Conservation (phyloP, 148 eudicot genomes). For the Chenopodium quinoa region DNA sequence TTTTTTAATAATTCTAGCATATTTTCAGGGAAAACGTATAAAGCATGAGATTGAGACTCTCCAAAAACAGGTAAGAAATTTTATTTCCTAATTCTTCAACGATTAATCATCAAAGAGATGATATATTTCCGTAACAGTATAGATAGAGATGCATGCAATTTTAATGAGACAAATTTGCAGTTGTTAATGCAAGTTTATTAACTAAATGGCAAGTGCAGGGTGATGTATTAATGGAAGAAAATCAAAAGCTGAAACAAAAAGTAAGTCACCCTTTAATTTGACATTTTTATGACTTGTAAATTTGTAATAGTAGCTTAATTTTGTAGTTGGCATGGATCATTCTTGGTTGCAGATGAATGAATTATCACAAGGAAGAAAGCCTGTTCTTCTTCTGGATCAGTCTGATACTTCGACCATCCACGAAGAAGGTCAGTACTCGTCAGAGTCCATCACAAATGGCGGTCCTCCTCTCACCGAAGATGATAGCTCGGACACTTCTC, state of each 20-base stretch:
- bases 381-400: background rate
- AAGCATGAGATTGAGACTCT: slow-evolving; percentile 42
- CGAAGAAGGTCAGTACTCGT: slow-evolving; percentile 47
- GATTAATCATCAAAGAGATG: too few relatives aligned
- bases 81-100: background rate
- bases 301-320: background rate
- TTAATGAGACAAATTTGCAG: too few relatives aligned
- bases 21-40: slow-evolving; percentile 40
- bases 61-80: slow-evolving; percentile 34
- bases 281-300: background rate
- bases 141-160: too few relatives aligned
- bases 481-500: slow-evolving; percentile 52
- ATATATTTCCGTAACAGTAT: too few relatives aligned
- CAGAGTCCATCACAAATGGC: slow-evolving; percentile 41
- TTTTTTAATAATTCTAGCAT: too few relatives aligned
- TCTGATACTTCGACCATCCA: slow-evolving; percentile 5
- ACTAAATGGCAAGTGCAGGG: slow-evolving; percentile 34
- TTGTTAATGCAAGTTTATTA: background rate
- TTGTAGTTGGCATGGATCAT: background rate
- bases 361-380: slow-evolving; percentile 32
- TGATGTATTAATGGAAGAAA: slow-evolving; percentile 49
- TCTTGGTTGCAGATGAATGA: slow-evolving; percentile 35
- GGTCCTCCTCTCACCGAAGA: slow-evolving; percentile 45
- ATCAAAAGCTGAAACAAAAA: slow-evolving; percentile 38
- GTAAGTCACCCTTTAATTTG: slow-evolving; percentile 26